These are phyloP conservation scores for Pestalotiopsis sp. DNA, from an alignment of 2,329 filamentous ascomycete genomes.

Conservation along the genomic window DNA sequence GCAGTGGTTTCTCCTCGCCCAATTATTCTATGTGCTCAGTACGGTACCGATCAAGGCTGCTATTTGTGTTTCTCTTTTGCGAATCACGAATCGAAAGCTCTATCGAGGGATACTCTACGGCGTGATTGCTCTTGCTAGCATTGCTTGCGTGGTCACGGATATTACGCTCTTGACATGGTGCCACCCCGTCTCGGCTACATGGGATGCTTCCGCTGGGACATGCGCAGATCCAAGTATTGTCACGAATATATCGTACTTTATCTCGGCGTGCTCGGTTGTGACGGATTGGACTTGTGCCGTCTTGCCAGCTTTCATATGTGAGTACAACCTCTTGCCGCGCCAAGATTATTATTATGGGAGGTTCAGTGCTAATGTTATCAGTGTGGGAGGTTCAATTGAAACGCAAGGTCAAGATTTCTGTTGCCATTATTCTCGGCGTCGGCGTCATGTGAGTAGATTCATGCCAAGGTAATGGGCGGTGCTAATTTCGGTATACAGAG, in stretches of 20 bases:
- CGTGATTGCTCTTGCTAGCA: not conserved
- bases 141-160: not conserved
- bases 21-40: conserved; percentile 1
- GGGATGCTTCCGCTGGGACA: not conserved
- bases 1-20: conserved; percentile 1
- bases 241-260: conserved; percentile 1
- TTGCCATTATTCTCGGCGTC: not conserved
- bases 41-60: conserved; percentile 4
- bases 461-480: not conserved
- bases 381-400: conserved; percentile 2
- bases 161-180: not conserved
- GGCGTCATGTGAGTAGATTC: not conserved
- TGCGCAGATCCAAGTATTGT: not conserved
- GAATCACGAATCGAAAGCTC: not conserved
- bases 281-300: conserved; percentile 4
- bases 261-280: not conserved
- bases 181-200: conserved; percentile 1
- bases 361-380: not conserved
- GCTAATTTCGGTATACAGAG: not conserved
- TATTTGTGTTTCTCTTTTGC: not conserved
- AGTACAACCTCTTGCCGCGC: not conserved
- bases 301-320: conserved; percentile 1
- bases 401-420: not conserved
- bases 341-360: not conserved
- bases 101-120: conserved; percentile 1